Evolutionary conservation across 2,329 filamentous ascomycete genomes (phyloP), one percentile per base, ranked within the genome.

Genomic region (Aspergillus fructus): DNA sequence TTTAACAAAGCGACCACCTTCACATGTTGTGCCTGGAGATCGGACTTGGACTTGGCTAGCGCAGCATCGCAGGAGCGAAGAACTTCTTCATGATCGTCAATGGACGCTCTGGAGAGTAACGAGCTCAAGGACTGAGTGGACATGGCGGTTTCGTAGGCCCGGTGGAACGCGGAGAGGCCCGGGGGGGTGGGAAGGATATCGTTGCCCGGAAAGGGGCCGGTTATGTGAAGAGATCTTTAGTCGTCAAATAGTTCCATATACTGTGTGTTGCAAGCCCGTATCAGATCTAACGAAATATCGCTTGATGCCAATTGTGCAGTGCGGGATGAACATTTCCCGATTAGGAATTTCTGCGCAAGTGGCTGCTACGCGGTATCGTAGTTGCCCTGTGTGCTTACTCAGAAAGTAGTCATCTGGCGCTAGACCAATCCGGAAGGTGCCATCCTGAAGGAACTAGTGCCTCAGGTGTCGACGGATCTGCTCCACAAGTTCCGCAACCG

Each of bases 41-140:
- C 82, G 51, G 74, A 74, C 64, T 83, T 85, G n/a, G 80, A 82
- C 58, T 82, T 81, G 68, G 83, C 81, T 47, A 88, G 76, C 0
- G 77, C 74, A 34, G 76, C 78, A 68, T 87, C 82, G 69, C 83
- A 83, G 42, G 84, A 82, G 60, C 80, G 78, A 45, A 88, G 78
- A 30, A 85, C 73, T 72, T 86, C 81, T 57, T 85, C 83, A 69
- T 87, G 84, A 70, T 88, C 85, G 62, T 85, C 80, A 66, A 88
- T 81, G 53, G 81, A 78, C 33, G 82, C 76, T 64, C 80, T 81
- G 68, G 83, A 79, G 59, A 88, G 77, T 57, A 88, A 78, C 58
- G 80, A 76, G 61, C 79, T 76, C 56, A 88, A 76, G 49, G 79
- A 78, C 59, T 78, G 75, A 40, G 76, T 73, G 71, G 66, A 67